Conservation (phyloP, 2,329 filamentous ascomycete species). For the Aspergillus clavatus region DNA sequence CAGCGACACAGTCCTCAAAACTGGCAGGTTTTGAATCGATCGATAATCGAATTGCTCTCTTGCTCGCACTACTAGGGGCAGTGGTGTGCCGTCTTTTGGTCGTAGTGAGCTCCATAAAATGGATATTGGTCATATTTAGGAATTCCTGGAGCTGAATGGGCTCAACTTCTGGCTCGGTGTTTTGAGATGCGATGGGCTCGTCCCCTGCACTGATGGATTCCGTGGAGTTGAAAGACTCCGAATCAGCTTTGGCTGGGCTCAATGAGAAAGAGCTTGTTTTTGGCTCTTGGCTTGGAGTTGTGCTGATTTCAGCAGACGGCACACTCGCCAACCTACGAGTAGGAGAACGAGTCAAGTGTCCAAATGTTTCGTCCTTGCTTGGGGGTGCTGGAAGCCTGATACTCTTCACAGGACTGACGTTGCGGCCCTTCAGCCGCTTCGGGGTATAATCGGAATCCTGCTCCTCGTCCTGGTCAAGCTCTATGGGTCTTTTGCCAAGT, state of each 20-base stretch:
- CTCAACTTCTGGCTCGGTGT: constrained; percentile 47
- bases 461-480: constrained; percentile 62
- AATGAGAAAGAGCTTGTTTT: constrained; percentile 38
- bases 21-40: constrained; percentile 23
- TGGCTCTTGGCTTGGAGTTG: constrained; percentile 48
- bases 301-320: constrained; percentile 37
- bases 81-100: constrained; percentile 87
- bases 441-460: constrained; percentile 52
- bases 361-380: constrained; percentile 62
- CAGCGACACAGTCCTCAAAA: constrained; percentile 75
- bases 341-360: constrained; percentile 50
- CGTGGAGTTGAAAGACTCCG: constrained; percentile 26
- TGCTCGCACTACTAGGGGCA: constrained; percentile 50
- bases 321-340: constrained; percentile 35
- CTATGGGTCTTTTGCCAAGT: constrained; percentile 67
- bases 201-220: constrained; percentile 41
- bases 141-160: constrained; percentile 85
- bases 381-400: constrained; percentile 65
- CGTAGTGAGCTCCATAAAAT: constrained; percentile 97
- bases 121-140: constrained; percentile 89
- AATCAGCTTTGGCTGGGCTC: constrained; percentile 30
- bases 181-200: constrained; percentile 43
- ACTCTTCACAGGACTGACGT: constrained; percentile 72
- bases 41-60: constrained; percentile 23
- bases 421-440: constrained; percentile 66